These are phyloP conservation scores for Fusarium stilboides DNA, from an alignment of 2,329 filamentous ascomycete species.

Conservation along the genomic window DNA sequence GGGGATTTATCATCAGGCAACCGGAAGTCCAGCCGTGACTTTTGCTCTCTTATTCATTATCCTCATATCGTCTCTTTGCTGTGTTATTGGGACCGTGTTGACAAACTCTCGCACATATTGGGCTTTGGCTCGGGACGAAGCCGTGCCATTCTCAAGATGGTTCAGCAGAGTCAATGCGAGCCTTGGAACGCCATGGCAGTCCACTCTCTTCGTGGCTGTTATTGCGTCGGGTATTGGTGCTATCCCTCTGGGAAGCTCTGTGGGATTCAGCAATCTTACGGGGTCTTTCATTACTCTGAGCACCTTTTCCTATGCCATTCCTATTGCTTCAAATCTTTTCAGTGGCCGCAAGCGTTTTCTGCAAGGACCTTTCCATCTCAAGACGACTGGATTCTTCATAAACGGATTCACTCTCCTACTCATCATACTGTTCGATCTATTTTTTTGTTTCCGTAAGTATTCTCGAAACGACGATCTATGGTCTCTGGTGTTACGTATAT, in stretches of 20 bases:
- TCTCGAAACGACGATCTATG: neutral
- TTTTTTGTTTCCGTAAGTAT: constrained; percentile 50
- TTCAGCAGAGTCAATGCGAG: constrained; percentile 40
- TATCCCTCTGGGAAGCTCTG: constrained; percentile 46
- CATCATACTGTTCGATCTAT: constrained; percentile 44
- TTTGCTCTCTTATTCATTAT: constrained; percentile 48
- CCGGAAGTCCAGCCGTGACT: constrained; percentile 33
- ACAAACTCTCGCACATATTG: constrained; percentile 49
- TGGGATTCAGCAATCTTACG: constrained; percentile 47
- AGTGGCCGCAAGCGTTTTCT: constrained; percentile 37
- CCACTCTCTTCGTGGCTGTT: constrained; percentile 46
- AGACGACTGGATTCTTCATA: constrained; percentile 17
- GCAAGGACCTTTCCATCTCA: constrained; percentile 38
- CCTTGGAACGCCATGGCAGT: constrained; percentile 42
- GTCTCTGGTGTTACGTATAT: neutral
- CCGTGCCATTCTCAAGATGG: constrained; percentile 39
- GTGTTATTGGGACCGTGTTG: constrained; percentile 42
- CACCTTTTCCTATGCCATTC: constrained; percentile 48
- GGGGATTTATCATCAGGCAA: constrained; percentile 47
- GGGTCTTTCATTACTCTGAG: constrained; percentile 51
- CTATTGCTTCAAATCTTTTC: constrained; percentile 37
- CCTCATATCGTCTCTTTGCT: constrained; percentile 46
- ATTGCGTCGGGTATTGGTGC: constrained; percentile 46
- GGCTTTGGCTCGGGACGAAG: constrained; percentile 46
- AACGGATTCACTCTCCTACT: constrained; percentile 40